Evolutionary conservation across 1,284 basidiomycete species (phyloP), one percentile per base, ranked within the genome.

Genomic region (Apiotrichum porosum): DNA sequence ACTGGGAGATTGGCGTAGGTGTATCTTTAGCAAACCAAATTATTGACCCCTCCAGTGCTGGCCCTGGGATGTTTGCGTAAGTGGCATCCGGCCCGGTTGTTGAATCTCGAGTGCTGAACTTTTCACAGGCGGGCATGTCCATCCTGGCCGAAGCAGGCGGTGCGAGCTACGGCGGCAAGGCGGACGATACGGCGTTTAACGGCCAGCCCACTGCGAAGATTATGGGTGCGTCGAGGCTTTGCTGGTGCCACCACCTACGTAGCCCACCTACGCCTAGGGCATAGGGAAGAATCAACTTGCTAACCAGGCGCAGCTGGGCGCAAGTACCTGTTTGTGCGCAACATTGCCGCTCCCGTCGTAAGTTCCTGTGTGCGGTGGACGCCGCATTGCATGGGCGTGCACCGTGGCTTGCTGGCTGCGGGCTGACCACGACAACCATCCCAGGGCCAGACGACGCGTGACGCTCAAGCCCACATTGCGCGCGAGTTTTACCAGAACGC

Each of bases 61-160:
- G 84, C 83, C 88, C n/a, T 92, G 88, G 88, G 89, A 92, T 66
- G 84, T 91, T 42, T 88, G 85, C 60, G 88, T 81, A 59, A 66
- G 80, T 75, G 22, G 18, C 23, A 9, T 28, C 9, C 41, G 4
- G 4, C 21, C 3, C n/a, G n/a, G n/a, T n/a, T n/a, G n/a, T n/a
- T n/a, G n/a, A n/a, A n/a, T n/a, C n/a, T 18, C 14, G 9, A 30
- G 22, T 23, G 18, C 9, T 23, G 6, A 17, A 38, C 57, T 60
- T 47, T 57, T 37, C 14, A n/a, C 50, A 67, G 77, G 84, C 94
- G 1, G 93, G 92, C 0, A 83, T 89, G n/a, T 84, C 93, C 54
- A 93, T 98, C 56, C 87, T 88, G 0, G 80, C 88, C 54, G 94
- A 97, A 70, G 88, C 93, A 0, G 91, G 91, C 6, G 82, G 86